phyloP scores from a whole-genome alignment of 2,329 filamentous ascomycete genomes.

The Fusarium sp. region DNA sequence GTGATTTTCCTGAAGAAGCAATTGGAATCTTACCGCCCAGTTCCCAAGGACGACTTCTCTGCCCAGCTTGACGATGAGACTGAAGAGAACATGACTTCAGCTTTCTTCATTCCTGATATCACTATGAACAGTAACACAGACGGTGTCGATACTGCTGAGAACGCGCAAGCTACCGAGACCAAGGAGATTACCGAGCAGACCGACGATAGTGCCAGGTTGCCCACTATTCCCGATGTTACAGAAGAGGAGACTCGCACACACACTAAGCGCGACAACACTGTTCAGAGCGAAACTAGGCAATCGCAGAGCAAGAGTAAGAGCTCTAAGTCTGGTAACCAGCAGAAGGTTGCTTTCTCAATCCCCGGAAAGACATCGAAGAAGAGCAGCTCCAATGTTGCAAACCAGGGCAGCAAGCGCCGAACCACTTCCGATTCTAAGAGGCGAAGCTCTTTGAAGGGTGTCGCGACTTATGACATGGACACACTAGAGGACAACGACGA shows the following conservation, averaged over 20 bases:
- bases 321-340: conserved; percentile 43
- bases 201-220: conserved; percentile 48
- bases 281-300: conserved; percentile 46
- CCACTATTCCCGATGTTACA: conserved; percentile 45
- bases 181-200: conserved; percentile 50
- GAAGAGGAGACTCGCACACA: conserved; percentile 45
- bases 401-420: conserved; percentile 57
- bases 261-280: conserved; percentile 46
- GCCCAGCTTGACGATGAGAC: conserved; percentile 52
- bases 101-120: conserved; percentile 68
- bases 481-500: conserved; percentile 50
- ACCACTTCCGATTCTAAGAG: conserved; percentile 41
- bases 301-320: conserved; percentile 46
- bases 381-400: conserved; percentile 51
- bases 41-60: conserved; percentile 52
- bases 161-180: conserved; percentile 50
- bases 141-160: conserved; percentile 39
- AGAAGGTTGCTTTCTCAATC: conserved; percentile 57
- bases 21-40: conserved; percentile 55
- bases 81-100: conserved; percentile 68
- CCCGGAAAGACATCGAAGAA: conserved; percentile 51
- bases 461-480: conserved; percentile 41
- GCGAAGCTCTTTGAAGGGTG: conserved; percentile 36
- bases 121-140: conserved; percentile 59
- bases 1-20: conserved; percentile 59